Base-by-base conservation (phyloP, 371 early-diverging fungal species). In the Smittium mucronatum region DNA sequence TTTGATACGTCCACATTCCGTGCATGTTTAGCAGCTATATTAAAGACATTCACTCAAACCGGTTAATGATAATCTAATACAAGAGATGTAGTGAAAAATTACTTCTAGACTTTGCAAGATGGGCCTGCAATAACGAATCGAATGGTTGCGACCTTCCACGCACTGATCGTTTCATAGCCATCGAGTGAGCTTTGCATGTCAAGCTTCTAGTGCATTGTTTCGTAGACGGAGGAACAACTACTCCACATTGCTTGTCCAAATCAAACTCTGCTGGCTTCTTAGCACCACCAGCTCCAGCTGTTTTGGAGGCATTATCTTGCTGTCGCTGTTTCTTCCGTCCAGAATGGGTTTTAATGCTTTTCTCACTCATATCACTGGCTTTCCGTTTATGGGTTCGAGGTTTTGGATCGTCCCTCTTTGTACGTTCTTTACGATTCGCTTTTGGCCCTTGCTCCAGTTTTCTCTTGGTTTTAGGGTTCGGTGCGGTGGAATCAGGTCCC, bases 101-200 rank as follows among this genome's bases (percentile, higher is more conserved):
- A 47, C 81, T 79, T 69, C 80, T 73, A 57, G 80, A 77, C 36
- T 80, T 90, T 76, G 81, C 82, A 76, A 89, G 82, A 75, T 88
- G 87, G 57, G 84, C 81, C 65, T 83, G 81, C 58, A 89, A 76
- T 33, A 92, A 74, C 0, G 86, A 82, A 67, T 92, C 91, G 72
- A 86, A 92, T 57, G 87, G 83, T 69, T 86, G 82, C 34, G 89
- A 85, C 66, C 92, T 82, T 15, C 91, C 91, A 36, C 80, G 79
- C 2, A 92, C 92, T 1, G 84, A 82, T 63, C 92, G 82, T 74
- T 92, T 92, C 67, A 86, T 84, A 16, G 89, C 88, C 86, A 91
- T 88, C 15, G 92, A 86, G 72, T 92, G 92, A 11, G 86, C 88
- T 75, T 92, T 92, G 76, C 92, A 92, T 29, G 92, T 92, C 25